Percentiles rank a stretch among this genome's conserved stretches.
These are phyloP conservation scores for Scleroderma bovista DNA, from an alignment of 768 basidiomycete species.

Conservation along the genomic window DNA sequence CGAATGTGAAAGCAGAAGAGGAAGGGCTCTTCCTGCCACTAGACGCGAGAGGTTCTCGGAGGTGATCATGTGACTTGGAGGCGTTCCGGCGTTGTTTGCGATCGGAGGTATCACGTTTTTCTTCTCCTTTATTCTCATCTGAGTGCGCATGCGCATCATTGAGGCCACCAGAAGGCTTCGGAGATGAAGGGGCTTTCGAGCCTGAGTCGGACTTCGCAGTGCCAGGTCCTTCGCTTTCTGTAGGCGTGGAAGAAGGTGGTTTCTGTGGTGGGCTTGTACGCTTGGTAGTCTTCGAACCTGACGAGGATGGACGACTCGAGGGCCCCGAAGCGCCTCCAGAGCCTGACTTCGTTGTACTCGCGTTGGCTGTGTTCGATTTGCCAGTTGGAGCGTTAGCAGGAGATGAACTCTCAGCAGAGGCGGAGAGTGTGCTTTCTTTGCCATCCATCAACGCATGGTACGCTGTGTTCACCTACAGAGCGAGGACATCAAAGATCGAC, in stretches of 20 bases:
- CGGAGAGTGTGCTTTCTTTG: slow-evolving; percentile 26
- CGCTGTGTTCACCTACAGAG: slow-evolving; percentile 45
- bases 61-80: slow-evolving; percentile 20
- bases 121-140: slow-evolving; percentile 5
- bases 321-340: slow-evolving; percentile 18
- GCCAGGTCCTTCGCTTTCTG: slow-evolving; percentile 8
- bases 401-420: slow-evolving; percentile 23
- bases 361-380: slow-evolving; percentile 13
- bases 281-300: slow-evolving; percentile 24
- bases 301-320: slow-evolving; percentile 28
- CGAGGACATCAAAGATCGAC: background rate
- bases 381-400: slow-evolving; percentile 15
- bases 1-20: slow-evolving; percentile 9
- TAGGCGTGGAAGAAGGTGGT: slow-evolving; percentile 8
- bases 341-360: slow-evolving; percentile 18
- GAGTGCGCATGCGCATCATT: slow-evolving; percentile 12
- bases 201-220: slow-evolving; percentile 8
- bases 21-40: slow-evolving; percentile 4
- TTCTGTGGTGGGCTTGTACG: slow-evolving; percentile 10
- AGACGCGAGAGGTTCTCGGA: slow-evolving; percentile 14
- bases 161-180: slow-evolving; percentile 2
- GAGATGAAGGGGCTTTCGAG: slow-evolving; percentile 7
- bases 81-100: slow-evolving; percentile 13
- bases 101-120: slow-evolving; percentile 9
- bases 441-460: slow-evolving; percentile 50